Base-by-base conservation (phyloP, 2,329 filamentous ascomycete genomes). In the Aspergillus awamori region DNA sequence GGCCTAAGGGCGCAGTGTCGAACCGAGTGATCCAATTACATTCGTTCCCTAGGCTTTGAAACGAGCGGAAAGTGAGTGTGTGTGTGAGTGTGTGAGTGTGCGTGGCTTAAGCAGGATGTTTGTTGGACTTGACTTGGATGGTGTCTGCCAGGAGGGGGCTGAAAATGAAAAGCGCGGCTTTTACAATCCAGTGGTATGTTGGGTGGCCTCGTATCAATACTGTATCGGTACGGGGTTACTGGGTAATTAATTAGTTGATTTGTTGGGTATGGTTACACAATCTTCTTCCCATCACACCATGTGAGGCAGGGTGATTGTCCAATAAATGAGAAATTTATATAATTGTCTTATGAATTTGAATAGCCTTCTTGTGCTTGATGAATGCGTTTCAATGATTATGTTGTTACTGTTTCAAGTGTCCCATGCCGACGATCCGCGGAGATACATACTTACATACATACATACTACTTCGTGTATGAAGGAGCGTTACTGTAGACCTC, bases 1-100 rank as follows among this genome's bases (percentile, higher is more conserved):
- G 47, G 26, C 47, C 61, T 13, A 63, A 57, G 45, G 24, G 15
- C 43, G 54, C 36, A 58, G 60, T 63, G 57, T 57, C 53, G 10
- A 56, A 38, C 57, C 60, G 57, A 65, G 58, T 43, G 49, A 56
- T 24, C 60, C 61, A 58, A 28, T 28, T n/a, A 2, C n/a, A 26
- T 49, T 56, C 28, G 22, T 49, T 52, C 30, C 24, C 33, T 24
- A n/a, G 28, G 48, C 17, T 38, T 38, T 64, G 62, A 64, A 64
- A 64, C 62, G 59, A 62, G 48, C 17, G 55, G 38, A 28, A 41
- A 15, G 33, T 26, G 20, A 20, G 20, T 20, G 28, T 30, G 10
- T 30, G 28, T 11, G 28, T 30, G 28, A 30, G 28, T 8, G 33
- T 36, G 41, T 15, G 24, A 53, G 17, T 28, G 54, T 57, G 61